Evolutionary conservation across 2,329 filamentous ascomycete species (phyloP), one percentile per base, ranked within the genome.

Genomic region (Cordyceps tenuipes): DNA sequence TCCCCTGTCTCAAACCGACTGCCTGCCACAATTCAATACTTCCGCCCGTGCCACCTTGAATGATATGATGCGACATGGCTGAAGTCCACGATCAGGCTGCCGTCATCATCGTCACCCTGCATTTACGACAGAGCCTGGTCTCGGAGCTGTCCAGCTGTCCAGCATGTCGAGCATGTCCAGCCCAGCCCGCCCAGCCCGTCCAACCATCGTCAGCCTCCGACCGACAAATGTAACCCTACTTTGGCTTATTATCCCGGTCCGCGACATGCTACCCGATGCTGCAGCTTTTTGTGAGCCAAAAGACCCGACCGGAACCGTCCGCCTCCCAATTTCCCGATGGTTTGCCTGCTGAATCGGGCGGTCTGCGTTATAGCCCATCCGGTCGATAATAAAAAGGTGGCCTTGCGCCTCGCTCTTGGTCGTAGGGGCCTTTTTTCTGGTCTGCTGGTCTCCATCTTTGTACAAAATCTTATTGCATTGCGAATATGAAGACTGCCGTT

Each of bases 211-310:
- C 49, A 59, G 48, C 48, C 31, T 46, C 39, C 17, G 47, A 19
- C 29, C 39, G 19, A 39, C 48, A 59, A 59, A 59, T 59, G 57
- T 53, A 59, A 59, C 57, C 57, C 57, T 46, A 34, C 26, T 8
- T 44, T 31, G 36, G 47, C 34, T 31, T 36, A 44, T 31, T 36
- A 44, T 51, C 56, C 56, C 8, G 19, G 56, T 39, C 17, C 29
- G 31, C 31, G 34, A 44, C 47, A 51, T 51, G 48, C 26, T 51
- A 7, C 26, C 26, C 34, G 34, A 43, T 7, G 12, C 8, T 17
- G 39, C 39, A 17, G 39, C 3, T 15, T 8, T 43, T 43, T n/a
- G 39, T 15, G 15, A 43, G 39, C 39, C 50, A 15, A 21, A 21
- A 47, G 26, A 19, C 34, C 29, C 19, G 23, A 53, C 19, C 39